Conservation (phyloP, 176 grass and related monocot genomes). For the Elymus sibiricus region DNA sequence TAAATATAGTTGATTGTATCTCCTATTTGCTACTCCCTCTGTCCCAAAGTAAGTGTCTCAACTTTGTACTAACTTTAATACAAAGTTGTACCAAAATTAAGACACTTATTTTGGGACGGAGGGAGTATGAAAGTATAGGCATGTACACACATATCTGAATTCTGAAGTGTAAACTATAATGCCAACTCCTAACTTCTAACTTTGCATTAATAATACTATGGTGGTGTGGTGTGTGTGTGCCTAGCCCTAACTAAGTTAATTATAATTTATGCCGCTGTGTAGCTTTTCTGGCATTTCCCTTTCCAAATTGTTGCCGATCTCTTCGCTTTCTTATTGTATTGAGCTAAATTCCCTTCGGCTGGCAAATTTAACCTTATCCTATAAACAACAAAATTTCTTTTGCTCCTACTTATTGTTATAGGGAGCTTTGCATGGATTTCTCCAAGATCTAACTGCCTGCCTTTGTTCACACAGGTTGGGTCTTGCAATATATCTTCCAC, state of each 20-base stretch:
- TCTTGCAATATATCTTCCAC: not conserved
- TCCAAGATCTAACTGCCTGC: not conserved
- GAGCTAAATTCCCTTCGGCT: not conserved
- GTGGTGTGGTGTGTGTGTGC: not conserved
- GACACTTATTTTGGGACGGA: too few species aligned
- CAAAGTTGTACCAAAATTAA: too few species aligned
- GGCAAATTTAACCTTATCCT: not conserved
- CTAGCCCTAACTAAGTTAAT: not conserved
- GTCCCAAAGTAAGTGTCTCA: too few species aligned
- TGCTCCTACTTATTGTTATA: not conserved
- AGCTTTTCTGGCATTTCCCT: not conserved
- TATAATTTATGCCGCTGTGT: not conserved
- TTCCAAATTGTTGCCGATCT: not conserved
- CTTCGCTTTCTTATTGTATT: not conserved
- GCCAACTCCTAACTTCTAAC: not conserved
- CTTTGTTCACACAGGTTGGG: slow-evolving; percentile 25
- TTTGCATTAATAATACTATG: not conserved
- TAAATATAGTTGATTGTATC: not conserved
- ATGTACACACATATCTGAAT: not conserved
- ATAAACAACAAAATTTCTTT: not conserved
- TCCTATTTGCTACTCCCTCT: too few species aligned
- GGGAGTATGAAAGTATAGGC: not conserved
- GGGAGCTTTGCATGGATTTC: slow-evolving; percentile 3
- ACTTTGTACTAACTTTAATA: too few species aligned
- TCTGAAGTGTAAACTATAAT: not conserved